Conservation (phyloP, 768 basidiomycete species). For the Austroboletus eburneus region DNA sequence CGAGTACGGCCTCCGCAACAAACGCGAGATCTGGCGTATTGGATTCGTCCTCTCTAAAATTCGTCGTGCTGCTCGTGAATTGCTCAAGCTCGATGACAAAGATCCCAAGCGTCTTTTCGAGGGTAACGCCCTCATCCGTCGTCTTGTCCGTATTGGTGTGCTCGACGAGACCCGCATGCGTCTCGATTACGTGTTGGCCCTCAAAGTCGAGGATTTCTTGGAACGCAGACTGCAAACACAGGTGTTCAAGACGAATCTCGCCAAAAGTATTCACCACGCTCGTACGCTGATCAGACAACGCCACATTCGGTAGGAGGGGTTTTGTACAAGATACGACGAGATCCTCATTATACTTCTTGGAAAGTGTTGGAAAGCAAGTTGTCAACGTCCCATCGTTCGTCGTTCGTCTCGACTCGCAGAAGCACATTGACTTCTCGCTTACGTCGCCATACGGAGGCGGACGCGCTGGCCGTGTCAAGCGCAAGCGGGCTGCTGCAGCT, state of each 20-base stretch:
- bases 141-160: slow-evolving; percentile 99
- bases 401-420: slow-evolving; percentile 98
- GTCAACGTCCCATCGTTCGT: slow-evolving; percentile 99
- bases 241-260: slow-evolving; percentile 98
- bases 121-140: slow-evolving; percentile 92
- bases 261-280: slow-evolving; percentile 98
- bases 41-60: slow-evolving; percentile 98
- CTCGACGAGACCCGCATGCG: slow-evolving; percentile 99
- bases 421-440: slow-evolving; percentile 99
- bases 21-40: slow-evolving; percentile 99
- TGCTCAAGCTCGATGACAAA: slow-evolving; percentile 98
- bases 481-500: slow-evolving; percentile 93
- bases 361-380: slow-evolving; percentile 95
- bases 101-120: slow-evolving; percentile 99
- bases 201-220: slow-evolving; percentile 99
- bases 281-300: slow-evolving; percentile 96
- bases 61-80: slow-evolving; percentile 99
- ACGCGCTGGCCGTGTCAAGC: slow-evolving; percentile 93
- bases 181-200: slow-evolving; percentile 99
- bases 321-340: too few species aligned
- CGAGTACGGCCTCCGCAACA: slow-evolving; percentile 99
- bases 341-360: too few species aligned
- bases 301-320: slow-evolving; percentile 81
- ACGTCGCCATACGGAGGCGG: slow-evolving; percentile 97
- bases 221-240: slow-evolving; percentile 98